A percentile compares a stretch with the other conserved stretches of the same genome.
These are phyloP conservation scores for Candida tunisiensis DNA, from an alignment of 1,139 yeast genomes.

Conservation along the genomic window DNA sequence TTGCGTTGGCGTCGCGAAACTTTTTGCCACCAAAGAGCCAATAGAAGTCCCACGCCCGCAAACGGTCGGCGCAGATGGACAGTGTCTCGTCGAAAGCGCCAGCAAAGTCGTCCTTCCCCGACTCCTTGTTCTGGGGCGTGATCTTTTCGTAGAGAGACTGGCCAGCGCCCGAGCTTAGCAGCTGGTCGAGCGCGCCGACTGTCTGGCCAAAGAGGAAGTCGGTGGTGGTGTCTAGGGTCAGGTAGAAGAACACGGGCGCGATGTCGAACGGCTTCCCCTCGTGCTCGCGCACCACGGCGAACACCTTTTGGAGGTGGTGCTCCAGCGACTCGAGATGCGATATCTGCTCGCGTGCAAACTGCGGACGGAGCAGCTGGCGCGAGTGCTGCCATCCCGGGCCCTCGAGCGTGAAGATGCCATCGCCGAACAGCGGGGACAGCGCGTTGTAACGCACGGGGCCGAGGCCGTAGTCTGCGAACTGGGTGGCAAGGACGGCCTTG, in stretches of 20 bases:
- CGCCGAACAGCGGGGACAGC: slow-evolving; percentile 28
- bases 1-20: slow-evolving; percentile 11
- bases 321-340: slow-evolving; percentile 32
- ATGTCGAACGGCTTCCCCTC: slow-evolving; percentile 24
- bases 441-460: slow-evolving; percentile 27
- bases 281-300: slow-evolving; percentile 13
- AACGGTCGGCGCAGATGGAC: slow-evolving; percentile 19
- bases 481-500: slow-evolving; percentile 18
- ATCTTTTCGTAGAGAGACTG: no score
- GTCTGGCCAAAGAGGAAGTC: slow-evolving; percentile 37
- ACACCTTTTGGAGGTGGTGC: slow-evolving; percentile 25
- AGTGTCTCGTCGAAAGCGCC: slow-evolving; percentile 25
- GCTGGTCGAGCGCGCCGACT: neutral
- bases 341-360: slow-evolving; percentile 33
- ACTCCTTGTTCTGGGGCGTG: slow-evolving; percentile 1
- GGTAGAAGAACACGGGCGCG: slow-evolving; percentile 28
- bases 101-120: slow-evolving; percentile 16
- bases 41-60: slow-evolving; percentile 19
- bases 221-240: slow-evolving; percentile 39
- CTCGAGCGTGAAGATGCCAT: slow-evolving; percentile 35
- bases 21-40: slow-evolving; percentile 16
- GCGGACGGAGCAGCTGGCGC: slow-evolving; percentile 35
- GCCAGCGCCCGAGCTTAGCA: no score
- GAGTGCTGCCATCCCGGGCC: slow-evolving; percentile 36
- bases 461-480: slow-evolving; percentile 33